phyloP scores from a whole-genome alignment of 257 asterid species.

The Solanum chmielewskii region DNA sequence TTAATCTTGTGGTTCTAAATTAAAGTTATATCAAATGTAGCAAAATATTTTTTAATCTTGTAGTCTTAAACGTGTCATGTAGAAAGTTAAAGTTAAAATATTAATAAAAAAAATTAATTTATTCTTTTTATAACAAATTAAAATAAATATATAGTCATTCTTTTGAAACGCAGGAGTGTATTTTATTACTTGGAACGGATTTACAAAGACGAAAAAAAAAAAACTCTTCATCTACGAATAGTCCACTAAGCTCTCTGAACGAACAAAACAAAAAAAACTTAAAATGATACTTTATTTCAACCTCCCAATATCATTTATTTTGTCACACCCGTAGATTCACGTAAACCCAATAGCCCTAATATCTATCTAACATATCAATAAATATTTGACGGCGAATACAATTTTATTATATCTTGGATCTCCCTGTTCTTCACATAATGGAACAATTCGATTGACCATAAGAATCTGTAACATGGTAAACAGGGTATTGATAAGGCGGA shows the following conservation, averaged over 20 bases:
- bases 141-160: too few relatives aligned
- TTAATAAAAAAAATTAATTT: too few relatives aligned
- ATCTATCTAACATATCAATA: neutral
- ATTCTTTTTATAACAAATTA: too few relatives aligned
- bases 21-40: too few relatives aligned
- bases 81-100: too few relatives aligned
- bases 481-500: neutral
- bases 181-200: neutral
- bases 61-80: too few relatives aligned
- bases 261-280: neutral
- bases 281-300: neutral
- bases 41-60: too few relatives aligned
- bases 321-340: fast-evolving
- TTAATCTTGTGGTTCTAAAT: too few relatives aligned
- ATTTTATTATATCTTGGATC: neutral
- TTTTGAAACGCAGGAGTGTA: too few relatives aligned
- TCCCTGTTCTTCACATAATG: neutral
- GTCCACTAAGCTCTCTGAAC: neutral
- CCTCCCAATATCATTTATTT: neutral
- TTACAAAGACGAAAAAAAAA: too few relatives aligned
- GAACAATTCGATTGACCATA: neutral
- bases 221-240: neutral
- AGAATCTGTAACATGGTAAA: neutral
- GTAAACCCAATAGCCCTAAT: fast-evolving
- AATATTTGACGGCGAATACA: neutral